These are phyloP conservation scores for Colletotrichum chrysophilum DNA, from an alignment of 2,329 filamentous ascomycete genomes.

Conservation along the genomic window DNA sequence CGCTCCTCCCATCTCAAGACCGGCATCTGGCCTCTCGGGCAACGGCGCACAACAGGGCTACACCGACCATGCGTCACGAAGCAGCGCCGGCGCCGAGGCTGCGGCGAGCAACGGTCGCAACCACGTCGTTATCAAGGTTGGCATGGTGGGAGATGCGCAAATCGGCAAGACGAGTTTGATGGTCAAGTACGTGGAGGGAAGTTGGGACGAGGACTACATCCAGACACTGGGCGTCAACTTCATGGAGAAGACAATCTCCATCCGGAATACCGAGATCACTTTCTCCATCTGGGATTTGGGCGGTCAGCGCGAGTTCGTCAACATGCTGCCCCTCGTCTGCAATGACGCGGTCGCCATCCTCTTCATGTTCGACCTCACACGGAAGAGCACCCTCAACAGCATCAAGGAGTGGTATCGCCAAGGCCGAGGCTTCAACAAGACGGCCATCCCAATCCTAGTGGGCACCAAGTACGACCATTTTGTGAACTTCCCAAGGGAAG, in stretches of 20 bases:
- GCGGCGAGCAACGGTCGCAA: conserved; percentile 56
- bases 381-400: conserved; percentile 97
- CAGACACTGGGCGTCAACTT: conserved; percentile 99
- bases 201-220: conserved; percentile 99
- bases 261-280: conserved; percentile 98
- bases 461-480: conserved; percentile 99
- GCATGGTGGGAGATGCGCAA: conserved; percentile 98
- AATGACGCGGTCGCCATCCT: conserved; percentile 98
- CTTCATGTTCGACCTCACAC: conserved; percentile 99
- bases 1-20: conserved; percentile 54
- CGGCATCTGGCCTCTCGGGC: conserved; percentile 59
- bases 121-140: conserved; percentile 97
- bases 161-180: conserved; percentile 99
- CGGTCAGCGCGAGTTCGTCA: conserved; percentile 98
- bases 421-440: conserved; percentile 98
- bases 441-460: conserved; percentile 96
- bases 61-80: conserved; percentile 49
- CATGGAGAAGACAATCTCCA: conserved; percentile 99
- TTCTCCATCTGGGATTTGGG: conserved; percentile 99
- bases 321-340: conserved; percentile 99
- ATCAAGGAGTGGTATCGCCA: conserved; percentile 99
- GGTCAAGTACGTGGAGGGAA: conserved; percentile 99
- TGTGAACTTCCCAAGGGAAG: conserved; percentile 96
- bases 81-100: conserved; percentile 38
- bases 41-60: conserved; percentile 43